Evolutionary conservation across 257 asterid species (phyloP).

Genomic region (Eustoma russellianum): DNA sequence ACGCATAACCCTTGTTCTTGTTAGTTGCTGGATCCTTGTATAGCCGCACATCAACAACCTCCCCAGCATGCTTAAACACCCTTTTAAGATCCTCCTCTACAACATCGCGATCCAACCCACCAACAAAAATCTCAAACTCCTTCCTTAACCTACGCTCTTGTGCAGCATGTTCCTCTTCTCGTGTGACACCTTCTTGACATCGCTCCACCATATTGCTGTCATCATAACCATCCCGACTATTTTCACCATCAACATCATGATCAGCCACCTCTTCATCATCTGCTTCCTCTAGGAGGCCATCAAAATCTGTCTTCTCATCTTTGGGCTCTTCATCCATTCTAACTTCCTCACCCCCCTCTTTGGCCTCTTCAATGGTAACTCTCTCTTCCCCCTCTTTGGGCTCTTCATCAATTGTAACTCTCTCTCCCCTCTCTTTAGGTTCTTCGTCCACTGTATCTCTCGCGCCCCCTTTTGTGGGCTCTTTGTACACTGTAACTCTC

Average conservation of each 20-base stretch:
- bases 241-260: constrained; percentile 37
- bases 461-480: constrained; percentile 11
- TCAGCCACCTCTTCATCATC: constrained; percentile 41
- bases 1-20: constrained; percentile 62
- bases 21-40: constrained; percentile 41
- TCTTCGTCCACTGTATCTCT: background rate
- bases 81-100: constrained; percentile 43
- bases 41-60: constrained; percentile 48
- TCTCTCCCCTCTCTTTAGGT: constrained; percentile 14
- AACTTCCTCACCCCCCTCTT: constrained; percentile 12
- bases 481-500: constrained; percentile 22
- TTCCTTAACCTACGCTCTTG: constrained; percentile 45
- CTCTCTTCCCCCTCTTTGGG: constrained; percentile 16
- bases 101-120: constrained; percentile 60
- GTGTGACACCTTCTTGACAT: constrained; percentile 30
- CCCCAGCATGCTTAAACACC: constrained; percentile 52
- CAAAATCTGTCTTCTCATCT: constrained; percentile 27
- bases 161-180: constrained; percentile 41
- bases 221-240: constrained; percentile 26
- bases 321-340: constrained; percentile 24
- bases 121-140: constrained; percentile 58
- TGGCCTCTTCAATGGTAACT: constrained; percentile 13
- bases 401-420: constrained; percentile 23
- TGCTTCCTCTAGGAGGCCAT: constrained; percentile 30
- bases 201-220: constrained; percentile 28